phyloP scores from a whole-genome alignment of 306 rosid genomes.

The Cotoneaster glaucophyllus region DNA sequence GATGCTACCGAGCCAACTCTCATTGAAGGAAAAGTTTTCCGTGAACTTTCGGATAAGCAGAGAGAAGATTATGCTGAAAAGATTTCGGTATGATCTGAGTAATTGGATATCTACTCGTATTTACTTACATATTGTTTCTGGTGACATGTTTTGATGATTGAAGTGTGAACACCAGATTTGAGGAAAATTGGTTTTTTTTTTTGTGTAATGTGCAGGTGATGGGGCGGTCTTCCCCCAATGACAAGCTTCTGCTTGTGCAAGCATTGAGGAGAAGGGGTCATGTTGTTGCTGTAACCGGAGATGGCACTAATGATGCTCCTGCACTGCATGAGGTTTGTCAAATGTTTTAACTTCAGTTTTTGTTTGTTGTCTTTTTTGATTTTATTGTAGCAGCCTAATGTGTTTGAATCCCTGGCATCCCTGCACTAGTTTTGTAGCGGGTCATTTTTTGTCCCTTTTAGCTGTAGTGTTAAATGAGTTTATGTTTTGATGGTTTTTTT shows the following conservation, averaged over 20 bases:
- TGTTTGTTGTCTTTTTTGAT: not conserved
- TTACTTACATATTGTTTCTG: not conserved
- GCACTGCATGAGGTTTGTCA: slow-evolving; percentile 76
- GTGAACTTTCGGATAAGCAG: slow-evolving; percentile 39
- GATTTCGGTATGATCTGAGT: slow-evolving; percentile 45
- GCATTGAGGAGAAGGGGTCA: slow-evolving; percentile 68
- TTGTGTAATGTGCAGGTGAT: slow-evolving; percentile 51
- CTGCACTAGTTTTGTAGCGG: not conserved
- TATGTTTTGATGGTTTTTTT: not conserved
- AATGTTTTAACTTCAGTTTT: not conserved
- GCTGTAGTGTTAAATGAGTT: not conserved
- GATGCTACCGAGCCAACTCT: slow-evolving; percentile 53
- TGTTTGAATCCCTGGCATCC: not conserved
- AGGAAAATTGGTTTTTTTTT: not conserved
- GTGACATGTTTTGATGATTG: not conserved
- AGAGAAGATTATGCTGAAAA: slow-evolving; percentile 57
- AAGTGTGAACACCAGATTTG: not conserved
- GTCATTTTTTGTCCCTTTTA: not conserved
- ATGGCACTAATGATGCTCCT: slow-evolving; percentile 94
- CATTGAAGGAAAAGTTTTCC: slow-evolving; percentile 80
- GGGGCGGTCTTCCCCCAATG: slow-evolving; percentile 93
- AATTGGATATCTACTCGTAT: not conserved
- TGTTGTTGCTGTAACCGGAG: slow-evolving; percentile 91
- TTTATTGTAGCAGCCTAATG: not conserved
- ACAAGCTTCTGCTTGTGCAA: slow-evolving; percentile 92